Percentiles rank a stretch among this genome's conserved stretches.
These are phyloP conservation scores for Arachis stenosperma DNA, from an alignment of 306 rosid species.

Conservation along the genomic window DNA sequence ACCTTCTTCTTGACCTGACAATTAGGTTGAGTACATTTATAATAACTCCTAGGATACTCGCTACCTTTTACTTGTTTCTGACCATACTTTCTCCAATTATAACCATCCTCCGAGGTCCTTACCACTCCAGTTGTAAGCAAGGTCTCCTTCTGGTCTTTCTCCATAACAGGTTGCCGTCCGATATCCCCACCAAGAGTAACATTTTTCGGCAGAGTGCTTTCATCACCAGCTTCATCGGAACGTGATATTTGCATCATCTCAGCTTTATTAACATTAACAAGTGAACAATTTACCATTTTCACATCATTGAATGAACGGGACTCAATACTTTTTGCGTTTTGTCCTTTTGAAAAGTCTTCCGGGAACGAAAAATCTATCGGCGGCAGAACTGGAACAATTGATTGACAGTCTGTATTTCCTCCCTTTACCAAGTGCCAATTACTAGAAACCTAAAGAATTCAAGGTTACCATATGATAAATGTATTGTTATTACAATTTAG, in stretches of 20 bases:
- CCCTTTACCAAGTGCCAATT: conserved; percentile 46
- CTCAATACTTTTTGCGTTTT: conserved; percentile 40
- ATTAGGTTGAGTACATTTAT: conserved; percentile 76
- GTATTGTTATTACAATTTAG: neutral
- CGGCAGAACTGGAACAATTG: conserved; percentile 46
- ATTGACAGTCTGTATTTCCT: conserved; percentile 47
- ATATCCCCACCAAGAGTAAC: conserved; percentile 41
- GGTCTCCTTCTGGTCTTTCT: conserved; percentile 57
- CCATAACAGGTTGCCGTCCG: conserved; percentile 39
- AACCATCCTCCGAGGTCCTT: conserved; percentile 80
- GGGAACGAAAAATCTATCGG: conserved; percentile 58
- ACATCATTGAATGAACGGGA: conserved; percentile 45
- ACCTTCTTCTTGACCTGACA: conserved; percentile 94
- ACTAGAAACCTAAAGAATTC: conserved; percentile 41
- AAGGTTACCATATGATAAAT: conserved; percentile 27
- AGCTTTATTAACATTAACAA: conserved; percentile 39
- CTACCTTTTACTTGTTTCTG: conserved; percentile 96
- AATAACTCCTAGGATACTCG: conserved; percentile 93
- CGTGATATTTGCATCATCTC: conserved; percentile 46
- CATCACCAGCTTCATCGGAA: conserved; percentile 48
- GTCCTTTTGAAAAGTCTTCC: conserved; percentile 50
- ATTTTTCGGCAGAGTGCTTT: conserved; percentile 45
- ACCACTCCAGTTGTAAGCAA: conserved; percentile 46
- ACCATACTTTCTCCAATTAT: conserved; percentile 96
- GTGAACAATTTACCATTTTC: conserved; percentile 35